Evolutionary conservation across 495 filamentous ascomycete genomes (phyloP).

Genomic region (Penicillium maclennaniae): DNA sequence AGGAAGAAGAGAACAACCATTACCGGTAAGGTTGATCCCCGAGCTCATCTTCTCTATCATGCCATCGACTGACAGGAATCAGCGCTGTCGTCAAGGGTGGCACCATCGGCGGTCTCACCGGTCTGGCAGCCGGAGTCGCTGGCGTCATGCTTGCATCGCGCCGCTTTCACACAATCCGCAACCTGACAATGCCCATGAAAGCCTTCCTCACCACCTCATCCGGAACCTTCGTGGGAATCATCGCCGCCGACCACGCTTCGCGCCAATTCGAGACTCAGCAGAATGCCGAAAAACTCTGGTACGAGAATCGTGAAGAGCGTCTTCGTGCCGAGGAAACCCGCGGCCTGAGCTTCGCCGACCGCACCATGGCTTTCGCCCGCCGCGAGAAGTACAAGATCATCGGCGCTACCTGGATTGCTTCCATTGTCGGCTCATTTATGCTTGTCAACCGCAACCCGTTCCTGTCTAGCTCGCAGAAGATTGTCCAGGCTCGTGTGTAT

Average conservation of each 20-base stretch:
- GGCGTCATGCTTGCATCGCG: conserved; percentile 59
- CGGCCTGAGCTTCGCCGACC: conserved; percentile 53
- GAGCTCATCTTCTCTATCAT: conserved; percentile 7
- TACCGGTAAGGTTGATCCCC: conserved; percentile 47
- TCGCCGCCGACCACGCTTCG: conserved; percentile 77
- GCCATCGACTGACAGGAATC: conserved; percentile 19
- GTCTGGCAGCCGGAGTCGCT: conserved; percentile 57
- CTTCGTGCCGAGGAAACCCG: conserved; percentile 42
- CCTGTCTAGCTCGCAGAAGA: conserved; percentile 75
- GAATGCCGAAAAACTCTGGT: conserved; percentile 59
- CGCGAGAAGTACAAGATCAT: conserved; percentile 91
- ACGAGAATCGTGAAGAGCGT: conserved; percentile 60
- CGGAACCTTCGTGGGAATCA: conserved; percentile 80
- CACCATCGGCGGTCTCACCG: conserved; percentile 60
- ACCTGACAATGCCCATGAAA: conserved; percentile 82
- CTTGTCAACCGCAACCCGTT: conserved; percentile 77
- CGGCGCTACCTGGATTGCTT: conserved; percentile 74
- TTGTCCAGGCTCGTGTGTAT: conserved; percentile 96
- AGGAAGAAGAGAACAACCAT: conserved; percentile 77
- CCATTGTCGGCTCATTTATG: conserved; percentile 72
- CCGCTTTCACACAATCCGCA: conserved; percentile 69
- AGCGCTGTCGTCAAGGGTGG: conserved; percentile 78
- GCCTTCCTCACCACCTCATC: conserved; percentile 82
- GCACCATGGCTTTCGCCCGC: conserved; percentile 56
- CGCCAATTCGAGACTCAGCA: conserved; percentile 66